Percentiles rank a stretch among this genome's conserved stretches.
Conservation (phyloP, 2,329 filamentous ascomycete species). For the Epichloe hybrida region DNA sequence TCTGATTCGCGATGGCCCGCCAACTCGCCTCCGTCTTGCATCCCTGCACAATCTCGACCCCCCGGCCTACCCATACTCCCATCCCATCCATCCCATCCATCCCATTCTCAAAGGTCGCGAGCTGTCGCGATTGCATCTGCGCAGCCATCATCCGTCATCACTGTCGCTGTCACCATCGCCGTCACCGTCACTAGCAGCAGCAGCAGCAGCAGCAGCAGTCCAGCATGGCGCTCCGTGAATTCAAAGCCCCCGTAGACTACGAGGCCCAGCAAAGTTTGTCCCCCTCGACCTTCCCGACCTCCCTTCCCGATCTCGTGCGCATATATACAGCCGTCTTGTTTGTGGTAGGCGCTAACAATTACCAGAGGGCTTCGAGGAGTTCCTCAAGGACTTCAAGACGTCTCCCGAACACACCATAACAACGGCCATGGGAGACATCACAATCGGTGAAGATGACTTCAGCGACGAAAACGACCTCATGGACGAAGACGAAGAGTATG, state of each 20-base stretch:
- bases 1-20: conserved; percentile 4
- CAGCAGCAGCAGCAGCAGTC: conserved; percentile 1
- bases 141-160: not conserved
- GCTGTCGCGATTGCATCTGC: conserved; percentile 1
- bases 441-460: conserved; percentile 73
- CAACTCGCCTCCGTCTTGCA: too few species aligned
- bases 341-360: not conserved
- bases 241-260: conserved; percentile 73
- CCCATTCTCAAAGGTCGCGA: conserved; percentile 10
- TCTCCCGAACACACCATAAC: conserved; percentile 57
- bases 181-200: not conserved
- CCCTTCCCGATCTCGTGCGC: not conserved
- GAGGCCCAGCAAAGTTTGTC: conserved; percentile 65
- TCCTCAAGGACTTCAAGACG: conserved; percentile 79
- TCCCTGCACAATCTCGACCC: conserved; percentile 11
- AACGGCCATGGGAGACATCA: conserved; percentile 70
- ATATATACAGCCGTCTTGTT: not conserved
- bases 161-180: not conserved
- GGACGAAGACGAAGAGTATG: conserved; percentile 60
- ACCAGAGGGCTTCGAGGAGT: conserved; percentile 70
- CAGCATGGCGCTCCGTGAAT: conserved; percentile 74
- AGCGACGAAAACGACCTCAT: conserved; percentile 90
- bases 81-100: not conserved
- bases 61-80: conserved; percentile 18
- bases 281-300: not conserved